Conservation (phyloP, 2,329 filamentous ascomycete species). For the Clarireedia hainanense region DNA sequence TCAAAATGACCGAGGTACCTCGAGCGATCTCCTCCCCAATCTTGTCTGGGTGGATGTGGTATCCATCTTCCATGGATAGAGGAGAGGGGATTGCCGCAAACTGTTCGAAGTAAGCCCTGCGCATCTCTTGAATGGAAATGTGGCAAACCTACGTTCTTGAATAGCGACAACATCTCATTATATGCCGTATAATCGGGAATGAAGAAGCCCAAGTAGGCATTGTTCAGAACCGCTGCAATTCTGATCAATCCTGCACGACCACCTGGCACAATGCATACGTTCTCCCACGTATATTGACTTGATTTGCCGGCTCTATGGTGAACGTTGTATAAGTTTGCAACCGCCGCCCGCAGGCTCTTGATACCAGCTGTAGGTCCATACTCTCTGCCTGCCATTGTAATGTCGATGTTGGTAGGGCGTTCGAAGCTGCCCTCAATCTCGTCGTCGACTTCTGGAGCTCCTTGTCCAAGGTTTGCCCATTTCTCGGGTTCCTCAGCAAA, state of each 20-base stretch:
- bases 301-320: constrained; percentile 82
- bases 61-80: constrained; percentile 75
- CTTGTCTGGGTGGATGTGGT: constrained; percentile 89
- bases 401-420: constrained; percentile 69
- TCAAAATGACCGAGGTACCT: constrained; percentile 81
- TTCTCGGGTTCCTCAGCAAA: constrained; percentile 71
- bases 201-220: constrained; percentile 89
- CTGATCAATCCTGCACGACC: constrained; percentile 88
- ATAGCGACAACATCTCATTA: constrained; percentile 92
- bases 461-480: constrained; percentile 94
- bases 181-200: constrained; percentile 95
- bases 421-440: constrained; percentile 86
- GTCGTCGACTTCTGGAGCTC: constrained; percentile 88
- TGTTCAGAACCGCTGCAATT: constrained; percentile 88
- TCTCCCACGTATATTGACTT: constrained; percentile 93
- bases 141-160: constrained; percentile 64
- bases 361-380: constrained; percentile 94
- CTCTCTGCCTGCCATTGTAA: constrained; percentile 72
- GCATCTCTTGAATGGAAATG: background rate
- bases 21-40: constrained; percentile 86
- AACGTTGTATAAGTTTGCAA: constrained; percentile 87
- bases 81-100: constrained; percentile 84
- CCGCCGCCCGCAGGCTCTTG: constrained; percentile 79
- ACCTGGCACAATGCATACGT: constrained; percentile 92
- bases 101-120: constrained; percentile 32